A percentile compares a stretch with the other conserved stretches of the same genome.
Conservation (phyloP, 768 basidiomycete genomes). For the Serpula lacrymans region DNA sequence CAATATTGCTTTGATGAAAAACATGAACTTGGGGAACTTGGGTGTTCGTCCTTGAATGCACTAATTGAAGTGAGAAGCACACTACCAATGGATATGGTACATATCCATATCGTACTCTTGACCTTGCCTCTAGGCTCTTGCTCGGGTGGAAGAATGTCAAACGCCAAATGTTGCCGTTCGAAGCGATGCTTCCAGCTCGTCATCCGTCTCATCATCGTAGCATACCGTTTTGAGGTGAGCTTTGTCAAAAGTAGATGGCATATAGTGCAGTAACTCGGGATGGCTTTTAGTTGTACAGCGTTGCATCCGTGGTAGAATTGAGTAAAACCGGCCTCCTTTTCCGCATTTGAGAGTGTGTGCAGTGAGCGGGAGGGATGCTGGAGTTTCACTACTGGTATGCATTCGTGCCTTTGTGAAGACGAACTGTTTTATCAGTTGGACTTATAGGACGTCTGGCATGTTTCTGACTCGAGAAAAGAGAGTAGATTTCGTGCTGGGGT, state of each 20-base stretch:
- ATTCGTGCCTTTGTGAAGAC: constrained; percentile 36
- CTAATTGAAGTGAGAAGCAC: too few relatives aligned
- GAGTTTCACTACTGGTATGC: constrained; percentile 37
- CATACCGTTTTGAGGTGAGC: constrained; percentile 31
- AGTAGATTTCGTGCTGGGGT: constrained; percentile 36
- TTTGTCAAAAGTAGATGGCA: constrained; percentile 38
- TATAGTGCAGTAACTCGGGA: constrained; percentile 46
- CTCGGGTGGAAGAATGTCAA: too few relatives aligned
- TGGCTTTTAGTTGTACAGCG: constrained; percentile 28
- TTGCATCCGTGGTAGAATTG: constrained; percentile 44
- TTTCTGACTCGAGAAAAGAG: constrained; percentile 46
- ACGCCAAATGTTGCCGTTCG: too few relatives aligned
- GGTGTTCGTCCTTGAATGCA: too few relatives aligned
- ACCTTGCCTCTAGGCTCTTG: too few relatives aligned
- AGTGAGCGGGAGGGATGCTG: constrained; percentile 43
- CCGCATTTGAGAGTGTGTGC: constrained; percentile 33
- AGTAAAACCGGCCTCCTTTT: constrained; percentile 37
- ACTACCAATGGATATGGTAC: too few relatives aligned
- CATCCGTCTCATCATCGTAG: constrained; percentile 47
- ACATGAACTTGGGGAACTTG: too few relatives aligned
- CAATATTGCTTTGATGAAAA: too few relatives aligned
- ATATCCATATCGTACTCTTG: too few relatives aligned
- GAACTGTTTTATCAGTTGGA: constrained; percentile 50
- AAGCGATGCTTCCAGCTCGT: too few relatives aligned
- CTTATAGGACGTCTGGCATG: constrained; percentile 42